Conservation (phyloP, 768 basidiomycete genomes). For the Cystofilobasidium ferigula region DNA sequence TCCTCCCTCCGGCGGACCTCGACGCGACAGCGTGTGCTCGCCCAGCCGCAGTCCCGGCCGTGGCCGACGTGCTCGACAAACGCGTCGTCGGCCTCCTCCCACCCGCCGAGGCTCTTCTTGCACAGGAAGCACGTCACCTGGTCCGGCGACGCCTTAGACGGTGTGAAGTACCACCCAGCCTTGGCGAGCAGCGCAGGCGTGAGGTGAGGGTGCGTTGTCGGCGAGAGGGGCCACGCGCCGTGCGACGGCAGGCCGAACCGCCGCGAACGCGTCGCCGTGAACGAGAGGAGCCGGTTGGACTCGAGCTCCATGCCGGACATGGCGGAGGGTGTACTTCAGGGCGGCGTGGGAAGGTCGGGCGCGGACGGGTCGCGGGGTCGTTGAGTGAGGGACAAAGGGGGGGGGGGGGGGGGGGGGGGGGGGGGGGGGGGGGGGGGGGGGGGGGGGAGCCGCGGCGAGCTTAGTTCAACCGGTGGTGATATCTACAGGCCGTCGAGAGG, state of each 20-base stretch:
- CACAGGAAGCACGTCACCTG: slow-evolving; percentile 75
- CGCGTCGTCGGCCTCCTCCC: slow-evolving; percentile 77
- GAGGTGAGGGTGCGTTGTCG: slow-evolving; percentile 47
- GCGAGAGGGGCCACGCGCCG: slow-evolving; percentile 60
- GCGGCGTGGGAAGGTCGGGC: too few species aligned
- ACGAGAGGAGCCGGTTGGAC: slow-evolving; percentile 13
- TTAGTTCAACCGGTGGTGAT: too few species aligned
- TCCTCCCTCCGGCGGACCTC: slow-evolving; percentile 33
- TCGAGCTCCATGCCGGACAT: slow-evolving; percentile 18
- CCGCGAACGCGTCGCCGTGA: slow-evolving; percentile 16
- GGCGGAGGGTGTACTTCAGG: too few species aligned
- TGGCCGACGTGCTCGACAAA: slow-evolving; percentile 60
- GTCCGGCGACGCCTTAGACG: slow-evolving; percentile 53
- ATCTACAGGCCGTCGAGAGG: too few species aligned
- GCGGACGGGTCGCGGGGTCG: too few species aligned
- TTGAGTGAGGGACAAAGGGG: too few species aligned
- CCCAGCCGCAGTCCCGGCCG: slow-evolving; percentile 77
- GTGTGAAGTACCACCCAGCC: slow-evolving; percentile 80
- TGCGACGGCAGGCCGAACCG: slow-evolving; percentile 31
- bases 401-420: background rate
- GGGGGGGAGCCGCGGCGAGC: too few species aligned
- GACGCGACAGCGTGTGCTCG: slow-evolving; percentile 57
- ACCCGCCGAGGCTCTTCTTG: slow-evolving; percentile 66
- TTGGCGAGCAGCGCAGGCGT: slow-evolving; percentile 66
- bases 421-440: background rate